Evolutionary conservation across 2,329 filamentous ascomycete species (phyloP).

Genomic region (Fusarium sp.): DNA sequence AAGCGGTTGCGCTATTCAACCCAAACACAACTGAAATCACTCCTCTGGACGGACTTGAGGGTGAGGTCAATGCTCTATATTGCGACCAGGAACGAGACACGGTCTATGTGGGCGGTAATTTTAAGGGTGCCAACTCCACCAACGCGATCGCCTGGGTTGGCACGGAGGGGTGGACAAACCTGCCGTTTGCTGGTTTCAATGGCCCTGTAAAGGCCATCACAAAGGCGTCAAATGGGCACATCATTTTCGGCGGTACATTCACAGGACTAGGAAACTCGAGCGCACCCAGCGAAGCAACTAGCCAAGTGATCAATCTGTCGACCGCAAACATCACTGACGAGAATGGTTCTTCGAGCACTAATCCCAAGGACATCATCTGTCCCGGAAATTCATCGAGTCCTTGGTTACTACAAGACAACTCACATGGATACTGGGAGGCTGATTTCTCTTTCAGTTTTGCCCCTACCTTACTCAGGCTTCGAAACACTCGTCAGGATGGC

Average conservation of each 20-base stretch:
- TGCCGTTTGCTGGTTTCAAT: constrained; percentile 95
- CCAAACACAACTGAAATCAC: constrained; percentile 74
- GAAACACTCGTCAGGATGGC: constrained; percentile 85
- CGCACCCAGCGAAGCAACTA: constrained; percentile 70
- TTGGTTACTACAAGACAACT: constrained; percentile 79
- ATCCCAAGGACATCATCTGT: constrained; percentile 86
- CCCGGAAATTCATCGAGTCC: constrained; percentile 74
- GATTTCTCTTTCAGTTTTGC: constrained; percentile 83
- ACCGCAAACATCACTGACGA: constrained; percentile 77
- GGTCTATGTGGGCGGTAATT: constrained; percentile 93
- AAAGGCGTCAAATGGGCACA: constrained; percentile 80
- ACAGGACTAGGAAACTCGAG: constrained; percentile 86
- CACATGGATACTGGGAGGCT: constrained; percentile 83
- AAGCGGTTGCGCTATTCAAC: constrained; percentile 83
- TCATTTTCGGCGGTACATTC: constrained; percentile 92
- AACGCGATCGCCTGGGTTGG: constrained; percentile 88
- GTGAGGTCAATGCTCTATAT: constrained; percentile 81
- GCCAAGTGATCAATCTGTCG: constrained; percentile 84
- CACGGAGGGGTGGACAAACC: constrained; percentile 74
- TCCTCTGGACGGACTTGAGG: constrained; percentile 81
- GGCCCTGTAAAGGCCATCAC: constrained; percentile 87
- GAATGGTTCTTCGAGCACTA: constrained; percentile 66
- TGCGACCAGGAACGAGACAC: constrained; percentile 80
- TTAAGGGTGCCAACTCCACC: constrained; percentile 80
- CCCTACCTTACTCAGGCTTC: constrained; percentile 86